Percentiles rank a stretch among this genome's conserved stretches.
Evolutionary conservation across 495 filamentous ascomycete genomes (phyloP).

Genomic region (Mytilinidion resinicola): DNA sequence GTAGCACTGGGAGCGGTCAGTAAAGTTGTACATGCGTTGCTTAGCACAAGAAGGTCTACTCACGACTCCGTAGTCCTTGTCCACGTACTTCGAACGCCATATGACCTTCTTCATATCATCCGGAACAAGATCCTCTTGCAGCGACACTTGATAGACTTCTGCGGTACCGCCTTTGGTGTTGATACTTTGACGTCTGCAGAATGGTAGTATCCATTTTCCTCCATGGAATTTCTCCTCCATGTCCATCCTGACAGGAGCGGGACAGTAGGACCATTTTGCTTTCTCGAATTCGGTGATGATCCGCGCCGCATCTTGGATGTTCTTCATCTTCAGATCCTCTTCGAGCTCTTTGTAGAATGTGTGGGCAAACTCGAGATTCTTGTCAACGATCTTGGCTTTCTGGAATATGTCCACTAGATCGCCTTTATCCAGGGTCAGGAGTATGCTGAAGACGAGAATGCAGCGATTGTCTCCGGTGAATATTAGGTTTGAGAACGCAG

Average conservation of each 20-base stretch:
- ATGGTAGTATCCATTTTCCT: not conserved
- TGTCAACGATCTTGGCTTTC: not conserved
- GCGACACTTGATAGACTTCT: slow-evolving; percentile 26
- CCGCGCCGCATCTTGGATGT: not conserved
- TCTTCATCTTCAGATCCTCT: not conserved
- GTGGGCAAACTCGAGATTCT: not conserved
- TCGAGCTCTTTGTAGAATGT: not conserved
- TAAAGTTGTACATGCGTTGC: not conserved
- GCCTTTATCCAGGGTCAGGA: slow-evolving; percentile 30
- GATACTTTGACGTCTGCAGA: not conserved
- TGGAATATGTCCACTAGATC: slow-evolving; percentile 30
- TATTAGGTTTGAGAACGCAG: not conserved
- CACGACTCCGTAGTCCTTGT: slow-evolving; percentile 4
- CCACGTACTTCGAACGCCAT: slow-evolving; percentile 15
- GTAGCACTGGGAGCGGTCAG: slow-evolving; percentile 29
- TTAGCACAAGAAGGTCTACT: not conserved
- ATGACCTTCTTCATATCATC: slow-evolving; percentile 5
- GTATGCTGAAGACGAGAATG: slow-evolving; percentile 35
- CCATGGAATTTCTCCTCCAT: not conserved
- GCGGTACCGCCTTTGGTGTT: slow-evolving; percentile 34
- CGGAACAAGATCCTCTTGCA: slow-evolving; percentile 32
- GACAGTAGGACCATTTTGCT: slow-evolving; percentile 3
- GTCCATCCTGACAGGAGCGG: not conserved
- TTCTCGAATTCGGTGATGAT: slow-evolving; percentile 1
- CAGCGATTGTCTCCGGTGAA: slow-evolving; percentile 10